phyloP scores from a whole-genome alignment of 176 grass and related monocot species.

The Tillandsia fasciculata region DNA sequence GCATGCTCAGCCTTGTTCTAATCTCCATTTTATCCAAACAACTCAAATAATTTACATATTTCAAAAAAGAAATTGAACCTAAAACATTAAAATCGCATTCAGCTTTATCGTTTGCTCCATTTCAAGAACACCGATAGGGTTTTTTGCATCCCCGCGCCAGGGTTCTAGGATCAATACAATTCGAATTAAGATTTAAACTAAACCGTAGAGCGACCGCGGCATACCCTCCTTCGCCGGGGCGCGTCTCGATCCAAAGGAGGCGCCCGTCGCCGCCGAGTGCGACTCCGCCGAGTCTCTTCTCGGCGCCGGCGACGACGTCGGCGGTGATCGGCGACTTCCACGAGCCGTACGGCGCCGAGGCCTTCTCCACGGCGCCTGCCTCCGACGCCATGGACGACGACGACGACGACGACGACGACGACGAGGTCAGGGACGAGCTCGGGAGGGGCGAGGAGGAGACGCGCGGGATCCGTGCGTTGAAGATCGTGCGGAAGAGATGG shows the following conservation, averaged over 20 bases:
- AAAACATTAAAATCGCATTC: no score
- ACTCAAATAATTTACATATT: no score
- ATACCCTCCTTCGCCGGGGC: slow-evolving; percentile 78
- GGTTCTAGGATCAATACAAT: not conserved
- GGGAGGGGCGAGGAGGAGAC: slow-evolving; percentile 4
- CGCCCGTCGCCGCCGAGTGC: slow-evolving; percentile 56
- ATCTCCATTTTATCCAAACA: no score
- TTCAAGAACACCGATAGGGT: no score
- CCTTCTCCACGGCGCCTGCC: slow-evolving; percentile 16
- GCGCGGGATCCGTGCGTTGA: slow-evolving; percentile 17
- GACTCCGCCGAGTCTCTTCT: slow-evolving; percentile 52
- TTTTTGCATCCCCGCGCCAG: not conserved
- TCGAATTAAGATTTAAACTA: not conserved
- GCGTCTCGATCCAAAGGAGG: slow-evolving; percentile 75
- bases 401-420: not conserved
- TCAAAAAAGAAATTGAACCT: no score
- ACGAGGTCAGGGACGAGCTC: not conserved
- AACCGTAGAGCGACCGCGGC: not conserved
- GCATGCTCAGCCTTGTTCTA: no score
- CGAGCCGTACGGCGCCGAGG: slow-evolving; percentile 56
- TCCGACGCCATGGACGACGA: not conserved
- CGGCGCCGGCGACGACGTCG: slow-evolving; percentile 52
- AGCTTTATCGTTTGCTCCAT: no score
- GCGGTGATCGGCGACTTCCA: slow-evolving; percentile 90
- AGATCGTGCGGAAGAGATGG: slow-evolving; percentile 17